Conservation (phyloP, 2,329 filamentous ascomycete species). For the Chaetomiaceae sp. region DNA sequence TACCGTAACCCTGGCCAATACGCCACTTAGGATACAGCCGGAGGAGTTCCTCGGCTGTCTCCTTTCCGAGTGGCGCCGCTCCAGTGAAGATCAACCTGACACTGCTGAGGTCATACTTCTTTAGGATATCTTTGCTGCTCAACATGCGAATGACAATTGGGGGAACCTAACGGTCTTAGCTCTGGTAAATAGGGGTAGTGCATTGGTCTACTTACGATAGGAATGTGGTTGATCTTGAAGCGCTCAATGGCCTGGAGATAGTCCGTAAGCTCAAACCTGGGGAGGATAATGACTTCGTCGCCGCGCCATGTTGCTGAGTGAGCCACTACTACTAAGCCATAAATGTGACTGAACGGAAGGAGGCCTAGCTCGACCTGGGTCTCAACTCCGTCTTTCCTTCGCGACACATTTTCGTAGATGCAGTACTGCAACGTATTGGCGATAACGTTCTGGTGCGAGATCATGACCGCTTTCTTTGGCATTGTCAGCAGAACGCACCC, state of each 20-base stretch:
- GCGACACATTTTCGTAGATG: constrained; percentile 39
- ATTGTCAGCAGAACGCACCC: constrained; percentile 16
- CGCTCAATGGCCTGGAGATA: constrained; percentile 62
- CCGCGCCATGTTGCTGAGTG: constrained; percentile 64
- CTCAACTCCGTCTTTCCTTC: constrained; percentile 35
- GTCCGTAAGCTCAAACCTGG: constrained; percentile 68
- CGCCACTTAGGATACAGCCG: constrained; percentile 58
- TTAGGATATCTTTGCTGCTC: constrained; percentile 56
- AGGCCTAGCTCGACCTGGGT: constrained; percentile 57
- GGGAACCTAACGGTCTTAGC: constrained; percentile 49
- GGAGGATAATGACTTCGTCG: constrained; percentile 67
- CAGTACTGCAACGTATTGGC: constrained; percentile 65
- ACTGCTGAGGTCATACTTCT: constrained; percentile 67
- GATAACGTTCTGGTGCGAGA: constrained; percentile 75
- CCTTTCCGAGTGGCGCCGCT: constrained; percentile 71
- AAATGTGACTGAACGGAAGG: constrained; percentile 80
- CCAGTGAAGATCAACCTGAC: constrained; percentile 66
- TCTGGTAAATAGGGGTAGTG: constrained; percentile 32
- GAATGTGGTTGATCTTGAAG: constrained; percentile 64
- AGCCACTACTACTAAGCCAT: constrained; percentile 67
- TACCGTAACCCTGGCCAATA: constrained; percentile 68
- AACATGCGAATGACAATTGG: constrained; percentile 76
- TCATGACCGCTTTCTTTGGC: constrained; percentile 73
- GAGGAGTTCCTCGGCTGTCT: constrained; percentile 62
- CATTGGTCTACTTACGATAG: constrained; percentile 47